Percentiles rank a stretch among this genome's conserved stretches.
Evolutionary conservation across 495 filamentous ascomycete species (phyloP).

Genomic region (Aspergillus funiculosus): DNA sequence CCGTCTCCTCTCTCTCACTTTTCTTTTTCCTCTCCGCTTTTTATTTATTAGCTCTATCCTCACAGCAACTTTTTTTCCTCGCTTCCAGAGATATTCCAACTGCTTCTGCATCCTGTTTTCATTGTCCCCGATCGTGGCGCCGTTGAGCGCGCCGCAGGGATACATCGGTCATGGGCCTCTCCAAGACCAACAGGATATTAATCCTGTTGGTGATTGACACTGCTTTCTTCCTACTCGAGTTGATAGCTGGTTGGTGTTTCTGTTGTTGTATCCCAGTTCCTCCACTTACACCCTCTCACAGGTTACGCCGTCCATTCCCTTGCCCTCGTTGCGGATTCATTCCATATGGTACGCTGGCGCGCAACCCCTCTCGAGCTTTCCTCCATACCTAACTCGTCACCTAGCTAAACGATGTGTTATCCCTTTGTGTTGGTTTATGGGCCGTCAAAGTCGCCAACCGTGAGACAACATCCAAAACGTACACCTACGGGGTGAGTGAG

Average conservation of each 20-base stretch:
- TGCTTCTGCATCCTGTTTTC: background rate
- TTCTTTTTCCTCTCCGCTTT: background rate
- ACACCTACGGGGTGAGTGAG: conserved; percentile 80
- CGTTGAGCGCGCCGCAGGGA: conserved; percentile 25
- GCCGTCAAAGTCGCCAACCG: conserved; percentile 80
- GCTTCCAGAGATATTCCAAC: background rate
- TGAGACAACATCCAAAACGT: conserved; percentile 75
- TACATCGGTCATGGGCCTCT: conserved; percentile 65
- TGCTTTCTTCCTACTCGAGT: conserved; percentile 82
- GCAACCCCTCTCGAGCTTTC: background rate
- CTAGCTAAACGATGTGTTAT: conserved; percentile 89
- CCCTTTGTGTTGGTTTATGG: conserved; percentile 87
- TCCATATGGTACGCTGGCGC: conserved; percentile 94
- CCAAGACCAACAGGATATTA: conserved; percentile 85
- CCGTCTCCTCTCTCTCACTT: background rate
- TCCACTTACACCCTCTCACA: conserved; percentile 24
- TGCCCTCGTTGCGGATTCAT: conserved; percentile 91
- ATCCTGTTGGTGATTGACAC: conserved; percentile 88
- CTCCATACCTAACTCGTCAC: conserved; percentile 10
- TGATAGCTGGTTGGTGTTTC: conserved; percentile 60
- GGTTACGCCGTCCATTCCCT: conserved; percentile 83
- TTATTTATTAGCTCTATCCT: background rate
- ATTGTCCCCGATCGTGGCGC: conserved; percentile 20
- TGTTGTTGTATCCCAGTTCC: background rate
- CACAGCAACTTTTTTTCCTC: background rate